These are phyloP conservation scores for Alternaria metachromatica DNA, from an alignment of 2,329 filamentous ascomycete species.

Conservation along the genomic window DNA sequence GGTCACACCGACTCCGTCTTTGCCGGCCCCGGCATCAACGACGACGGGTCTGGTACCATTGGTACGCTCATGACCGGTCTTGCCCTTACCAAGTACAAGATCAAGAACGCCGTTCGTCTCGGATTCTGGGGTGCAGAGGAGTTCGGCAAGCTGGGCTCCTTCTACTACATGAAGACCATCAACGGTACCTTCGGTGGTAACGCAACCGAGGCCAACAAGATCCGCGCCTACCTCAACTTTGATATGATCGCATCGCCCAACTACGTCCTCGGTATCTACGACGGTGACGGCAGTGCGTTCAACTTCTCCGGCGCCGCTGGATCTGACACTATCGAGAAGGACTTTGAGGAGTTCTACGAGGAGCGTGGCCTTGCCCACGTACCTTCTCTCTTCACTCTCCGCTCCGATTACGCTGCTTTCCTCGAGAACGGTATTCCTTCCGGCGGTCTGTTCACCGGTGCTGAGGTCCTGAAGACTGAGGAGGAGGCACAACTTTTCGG, in stretches of 20 bases:
- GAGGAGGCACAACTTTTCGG: constrained; percentile 48
- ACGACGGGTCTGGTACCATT: constrained; percentile 51
- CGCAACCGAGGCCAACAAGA: constrained; percentile 43
- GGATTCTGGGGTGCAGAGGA: constrained; percentile 53
- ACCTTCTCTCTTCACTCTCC: constrained; percentile 46
- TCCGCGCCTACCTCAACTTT: constrained; percentile 53
- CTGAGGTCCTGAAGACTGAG: constrained; percentile 49
- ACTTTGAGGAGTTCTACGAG: constrained; percentile 47
- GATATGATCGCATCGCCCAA: constrained; percentile 53
- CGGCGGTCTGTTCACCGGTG: constrained; percentile 51
- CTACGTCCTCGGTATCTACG: constrained; percentile 50
- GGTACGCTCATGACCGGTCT: constrained; percentile 49
- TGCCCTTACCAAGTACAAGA: constrained; percentile 48
- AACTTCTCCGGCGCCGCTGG: constrained; percentile 48
- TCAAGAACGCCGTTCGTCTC: constrained; percentile 51
- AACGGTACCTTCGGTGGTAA: constrained; percentile 41
- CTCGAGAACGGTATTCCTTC: constrained; percentile 50
- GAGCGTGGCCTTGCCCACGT: constrained; percentile 40
- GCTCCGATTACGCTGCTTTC: constrained; percentile 52
- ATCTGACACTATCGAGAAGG: constrained; percentile 44
- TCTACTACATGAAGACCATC: constrained; percentile 48
- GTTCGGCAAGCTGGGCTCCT: constrained; percentile 49
- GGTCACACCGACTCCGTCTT: constrained; percentile 52
- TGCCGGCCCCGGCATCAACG: constrained; percentile 53
- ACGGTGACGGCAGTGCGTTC: constrained; percentile 48